Percentiles rank a stretch among this genome's conserved stretches.
Evolutionary conservation across 495 filamentous ascomycete species (phyloP).

Genomic region (Penicillium flavigenum): DNA sequence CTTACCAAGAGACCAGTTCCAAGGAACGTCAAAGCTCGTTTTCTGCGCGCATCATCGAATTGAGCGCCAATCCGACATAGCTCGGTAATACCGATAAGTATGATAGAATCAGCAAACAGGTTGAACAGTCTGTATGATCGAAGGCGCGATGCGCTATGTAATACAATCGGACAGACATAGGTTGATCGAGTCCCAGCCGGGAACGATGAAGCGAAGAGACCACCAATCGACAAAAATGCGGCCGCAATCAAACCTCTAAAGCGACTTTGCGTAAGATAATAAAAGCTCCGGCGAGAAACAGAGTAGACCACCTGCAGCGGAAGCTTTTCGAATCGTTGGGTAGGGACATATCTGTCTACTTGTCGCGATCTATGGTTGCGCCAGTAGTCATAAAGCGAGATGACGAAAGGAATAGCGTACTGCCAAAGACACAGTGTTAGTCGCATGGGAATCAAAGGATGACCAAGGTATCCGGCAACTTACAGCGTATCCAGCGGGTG

Average conservation of each 20-base stretch:
- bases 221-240: conserved; percentile 33
- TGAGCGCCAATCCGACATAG: conserved; percentile 24
- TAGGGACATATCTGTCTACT: conserved; percentile 21
- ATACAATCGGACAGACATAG: conserved; percentile 47
- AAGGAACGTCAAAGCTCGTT: conserved; percentile 31
- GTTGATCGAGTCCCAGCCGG: conserved; percentile 38
- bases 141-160: conserved; percentile 25
- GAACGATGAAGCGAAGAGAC: conserved; percentile 29
- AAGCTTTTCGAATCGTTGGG: conserved; percentile 23
- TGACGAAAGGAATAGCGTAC: conserved; percentile 43
- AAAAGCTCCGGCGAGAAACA: conserved; percentile 26
- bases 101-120: conserved; percentile 34
- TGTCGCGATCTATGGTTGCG: conserved; percentile 34
- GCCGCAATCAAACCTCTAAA: conserved; percentile 38
- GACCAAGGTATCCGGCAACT: conserved; percentile 14
- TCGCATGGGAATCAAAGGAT: neutral
- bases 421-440: conserved; percentile 18
- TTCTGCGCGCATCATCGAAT: conserved; percentile 28
- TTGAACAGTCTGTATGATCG: conserved; percentile 29
- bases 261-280: conserved; percentile 31
- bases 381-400: conserved; percentile 47
- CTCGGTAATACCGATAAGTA: conserved; percentile 38
- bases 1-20: conserved; percentile 43
- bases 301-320: conserved; percentile 22
- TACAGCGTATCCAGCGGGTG: conserved; percentile 41